A percentile compares a stretch with the other conserved stretches of the same genome.
phyloP scores from a whole-genome alignment of 805 yeast species.

The Metschnikowia aberdeeniae region DNA sequence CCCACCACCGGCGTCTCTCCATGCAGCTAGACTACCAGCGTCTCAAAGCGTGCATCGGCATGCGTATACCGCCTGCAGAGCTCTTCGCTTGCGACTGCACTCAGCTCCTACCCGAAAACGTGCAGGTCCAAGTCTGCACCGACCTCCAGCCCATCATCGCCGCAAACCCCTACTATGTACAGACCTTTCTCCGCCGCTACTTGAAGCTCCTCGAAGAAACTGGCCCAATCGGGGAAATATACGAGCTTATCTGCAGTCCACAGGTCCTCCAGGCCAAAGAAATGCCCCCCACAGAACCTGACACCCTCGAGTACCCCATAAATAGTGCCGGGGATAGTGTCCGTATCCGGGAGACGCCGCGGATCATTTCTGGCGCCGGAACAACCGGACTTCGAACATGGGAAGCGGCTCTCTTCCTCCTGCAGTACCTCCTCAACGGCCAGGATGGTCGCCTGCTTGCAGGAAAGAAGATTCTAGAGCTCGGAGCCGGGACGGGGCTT shows the following conservation, averaged over 20 bases:
- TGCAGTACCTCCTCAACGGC: conserved; percentile 41
- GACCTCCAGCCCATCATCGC: conserved; percentile 20
- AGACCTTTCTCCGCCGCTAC: conserved; percentile 40
- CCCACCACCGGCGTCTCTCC: background rate
- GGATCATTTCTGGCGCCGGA: conserved; percentile 64
- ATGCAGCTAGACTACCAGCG: conserved; percentile 1
- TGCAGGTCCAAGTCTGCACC: conserved; percentile 20
- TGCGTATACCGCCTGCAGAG: conserved; percentile 20
- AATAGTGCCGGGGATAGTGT: conserved; percentile 19
- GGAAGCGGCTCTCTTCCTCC: conserved; percentile 80
- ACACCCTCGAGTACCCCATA: conserved; percentile 29
- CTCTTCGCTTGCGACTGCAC: conserved; percentile 12
- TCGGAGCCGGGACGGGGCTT: conserved; percentile 91
- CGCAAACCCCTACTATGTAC: conserved; percentile 51
- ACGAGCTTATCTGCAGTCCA: conserved; percentile 35
- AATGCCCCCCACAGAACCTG: conserved; percentile 35
- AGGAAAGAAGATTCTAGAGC: conserved; percentile 50
- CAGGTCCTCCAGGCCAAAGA: conserved; percentile 30
- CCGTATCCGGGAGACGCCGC: conserved; percentile 56
- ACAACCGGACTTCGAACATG: conserved; percentile 90
- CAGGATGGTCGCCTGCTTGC: conserved; percentile 11
- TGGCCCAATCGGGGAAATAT: conserved; percentile 36
- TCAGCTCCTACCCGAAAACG: conserved; percentile 11
- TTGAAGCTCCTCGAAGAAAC: conserved; percentile 32
- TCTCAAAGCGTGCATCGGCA: conserved; percentile 14